Evolutionary conservation across 1,284 basidiomycete genomes (phyloP), one percentile per base, ranked within the genome.

Genomic region (Porodaedalea pini): DNA sequence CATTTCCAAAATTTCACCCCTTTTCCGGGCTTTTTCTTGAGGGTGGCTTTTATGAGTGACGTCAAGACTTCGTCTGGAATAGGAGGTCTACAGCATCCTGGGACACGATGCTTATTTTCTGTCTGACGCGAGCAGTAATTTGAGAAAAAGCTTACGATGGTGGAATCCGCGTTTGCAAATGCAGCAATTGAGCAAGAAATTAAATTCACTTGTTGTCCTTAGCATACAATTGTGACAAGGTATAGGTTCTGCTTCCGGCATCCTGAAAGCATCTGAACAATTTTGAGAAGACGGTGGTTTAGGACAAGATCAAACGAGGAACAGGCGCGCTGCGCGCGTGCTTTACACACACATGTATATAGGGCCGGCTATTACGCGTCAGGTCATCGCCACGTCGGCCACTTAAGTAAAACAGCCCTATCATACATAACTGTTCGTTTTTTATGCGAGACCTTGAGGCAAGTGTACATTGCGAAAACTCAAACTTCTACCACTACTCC

Each of bases 81-180:
- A 36, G 51, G 57, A 36, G 57, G 57, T 29, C 32, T 48, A 17
- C 44, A 54, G 23, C 57, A 58, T 8, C 57, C 57, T 58, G 29
- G n/a, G 13, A 44, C 19, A 56, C 23, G 13, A 23, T 8, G 48
- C 45, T 21, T 8, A 51, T n/a, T 21, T 19, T 50, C 17, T n/a
- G 41, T 43, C n/a, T 17, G 21, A 6, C n/a, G 8, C 21, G 29
- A 6, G 8, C 6, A 25, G 31, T 10, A 27, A 47, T 4, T 7
- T 31, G 15, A 32, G 1, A 29, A 10, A 15, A 53, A 32, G 36
- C 53, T 19, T 34, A 54, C 53, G 25, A 45, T 54, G 53, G 31
- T 54, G 53, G 45, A 45, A 47, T 6, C 41, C 43, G 11, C 53
- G 23, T 45, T 43, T 44, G 27, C 53, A 54, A n/a, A 44, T 34